Conservation (phyloP, 306 rosid genomes). For the Echinosophora koreensis region DNA sequence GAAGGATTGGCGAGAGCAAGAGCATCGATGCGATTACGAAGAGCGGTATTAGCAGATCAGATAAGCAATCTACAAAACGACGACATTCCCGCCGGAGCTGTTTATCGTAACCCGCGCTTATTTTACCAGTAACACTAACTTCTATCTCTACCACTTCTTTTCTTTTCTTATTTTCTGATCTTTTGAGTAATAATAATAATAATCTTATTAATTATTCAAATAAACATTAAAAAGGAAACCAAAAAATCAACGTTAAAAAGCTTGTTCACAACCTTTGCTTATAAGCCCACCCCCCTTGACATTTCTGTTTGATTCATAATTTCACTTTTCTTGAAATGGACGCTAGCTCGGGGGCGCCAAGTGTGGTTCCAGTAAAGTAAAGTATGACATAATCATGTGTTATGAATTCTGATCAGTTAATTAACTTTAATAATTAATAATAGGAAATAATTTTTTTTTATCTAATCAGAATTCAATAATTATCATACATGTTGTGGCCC, state of each 20-base stretch:
- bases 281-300: slow-evolving; percentile 26
- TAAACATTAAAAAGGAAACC: background rate
- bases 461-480: too few species aligned
- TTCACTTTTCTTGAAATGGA: slow-evolving; percentile 25
- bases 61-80: slow-evolving; percentile 12
- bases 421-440: too few species aligned
- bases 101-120: slow-evolving; percentile 52
- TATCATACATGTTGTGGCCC: too few species aligned
- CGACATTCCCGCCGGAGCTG: slow-evolving; percentile 41
- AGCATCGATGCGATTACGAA: slow-evolving; percentile 49
- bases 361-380: too few species aligned
- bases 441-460: too few species aligned
- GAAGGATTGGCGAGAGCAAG: slow-evolving; percentile 51
- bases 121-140: slow-evolving; percentile 47
- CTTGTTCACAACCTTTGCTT: slow-evolving; percentile 36
- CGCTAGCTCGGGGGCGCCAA: background rate
- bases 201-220: background rate
- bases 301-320: background rate
- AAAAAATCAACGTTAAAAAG: background rate
- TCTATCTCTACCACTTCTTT: background rate
- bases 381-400: too few species aligned
- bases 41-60: slow-evolving; percentile 14
- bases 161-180: background rate
- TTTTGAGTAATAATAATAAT: background rate
- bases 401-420: too few species aligned